These are phyloP conservation scores for Micromonas commoda DNA, from an alignment of 139 green algal species.

Conservation along the genomic window DNA sequence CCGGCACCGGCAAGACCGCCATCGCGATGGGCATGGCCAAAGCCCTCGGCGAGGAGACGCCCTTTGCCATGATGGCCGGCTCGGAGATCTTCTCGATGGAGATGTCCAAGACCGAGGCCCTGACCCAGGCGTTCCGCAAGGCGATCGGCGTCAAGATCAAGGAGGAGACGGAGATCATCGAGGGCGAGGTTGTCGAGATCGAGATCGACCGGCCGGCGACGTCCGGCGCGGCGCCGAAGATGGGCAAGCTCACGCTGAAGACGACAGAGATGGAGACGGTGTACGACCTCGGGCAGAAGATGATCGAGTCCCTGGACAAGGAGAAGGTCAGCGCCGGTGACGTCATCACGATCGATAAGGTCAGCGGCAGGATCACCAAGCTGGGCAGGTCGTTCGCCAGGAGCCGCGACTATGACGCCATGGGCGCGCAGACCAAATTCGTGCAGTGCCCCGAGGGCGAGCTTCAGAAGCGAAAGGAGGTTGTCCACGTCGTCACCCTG, in stretches of 20 bases:
- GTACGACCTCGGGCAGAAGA: constrained; percentile 86
- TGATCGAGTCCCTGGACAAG: constrained; percentile 66
- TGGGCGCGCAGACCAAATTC: constrained; percentile 90
- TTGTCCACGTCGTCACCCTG: constrained; percentile 94
- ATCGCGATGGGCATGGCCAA: constrained; percentile 97
- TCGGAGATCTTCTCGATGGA: constrained; percentile 97
- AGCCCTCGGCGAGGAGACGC: constrained; percentile 89
- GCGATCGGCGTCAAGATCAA: constrained; percentile 96
- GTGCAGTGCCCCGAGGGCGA: constrained; percentile 96
- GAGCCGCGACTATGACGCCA: constrained; percentile 92
- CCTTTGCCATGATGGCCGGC: constrained; percentile 95
- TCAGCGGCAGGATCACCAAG: constrained; percentile 74
- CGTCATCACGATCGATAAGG: constrained; percentile 95
- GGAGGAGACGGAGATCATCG: constrained; percentile 97
- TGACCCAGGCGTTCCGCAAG: constrained; percentile 97
- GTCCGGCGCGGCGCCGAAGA: constrained; percentile 48
- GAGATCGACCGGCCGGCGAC: constrained; percentile 65
- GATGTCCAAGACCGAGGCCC: constrained; percentile 96
- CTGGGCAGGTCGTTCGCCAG: constrained; percentile 89
- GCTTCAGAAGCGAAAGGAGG: constrained; percentile 95
- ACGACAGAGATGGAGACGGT: constrained; percentile 99
- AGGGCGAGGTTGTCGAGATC: constrained; percentile 98
- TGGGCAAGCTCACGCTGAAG: constrained; percentile 94
- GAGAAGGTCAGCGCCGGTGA: constrained; percentile 91
- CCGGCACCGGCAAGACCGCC: constrained; percentile 94